These are phyloP conservation scores for Apophysomyces variabilis DNA, from an alignment of 371 early-diverging fungal genomes.

Conservation along the genomic window DNA sequence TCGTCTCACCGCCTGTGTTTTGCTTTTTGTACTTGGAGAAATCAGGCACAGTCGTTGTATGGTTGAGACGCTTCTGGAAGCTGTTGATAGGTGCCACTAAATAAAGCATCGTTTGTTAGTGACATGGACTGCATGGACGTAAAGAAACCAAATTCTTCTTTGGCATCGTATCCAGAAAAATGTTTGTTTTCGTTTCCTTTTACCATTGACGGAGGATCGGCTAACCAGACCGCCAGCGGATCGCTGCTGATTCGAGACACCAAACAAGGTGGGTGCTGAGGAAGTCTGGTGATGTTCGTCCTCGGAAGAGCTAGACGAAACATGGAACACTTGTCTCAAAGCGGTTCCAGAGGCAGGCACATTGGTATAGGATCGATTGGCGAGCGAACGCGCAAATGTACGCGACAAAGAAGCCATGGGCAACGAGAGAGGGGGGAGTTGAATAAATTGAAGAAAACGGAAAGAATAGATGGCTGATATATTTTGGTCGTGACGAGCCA, in stretches of 20 bases:
- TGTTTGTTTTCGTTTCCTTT: background rate
- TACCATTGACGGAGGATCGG: slow-evolving; percentile 43
- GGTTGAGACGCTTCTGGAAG: slow-evolving; percentile 54
- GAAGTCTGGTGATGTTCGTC: slow-evolving; percentile 48
- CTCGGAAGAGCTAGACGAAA: slow-evolving; percentile 35
- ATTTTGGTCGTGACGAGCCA: no score
- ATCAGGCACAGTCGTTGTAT: slow-evolving; percentile 62
- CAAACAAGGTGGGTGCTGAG: slow-evolving; percentile 22
- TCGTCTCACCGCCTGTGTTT: slow-evolving; percentile 62
- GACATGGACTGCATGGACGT: no score
- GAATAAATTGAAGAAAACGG: slow-evolving; percentile 2
- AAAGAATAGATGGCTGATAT: background rate
- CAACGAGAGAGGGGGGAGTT: slow-evolving; percentile 23
- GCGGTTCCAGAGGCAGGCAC: slow-evolving; percentile 52
- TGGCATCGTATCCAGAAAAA: background rate
- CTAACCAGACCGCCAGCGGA: slow-evolving; percentile 39
- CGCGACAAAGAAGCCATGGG: slow-evolving; percentile 56
- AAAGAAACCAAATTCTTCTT: background rate
- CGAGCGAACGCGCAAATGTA: slow-evolving; percentile 50
- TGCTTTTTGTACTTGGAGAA: slow-evolving; percentile 62
- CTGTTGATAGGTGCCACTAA: slow-evolving; percentile 7
- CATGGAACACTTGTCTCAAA: slow-evolving; percentile 44
- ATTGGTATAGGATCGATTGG: slow-evolving; percentile 50
- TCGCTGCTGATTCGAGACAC: slow-evolving; percentile 40
- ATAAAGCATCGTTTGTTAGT: no score